phyloP scores from a whole-genome alignment of 2,329 filamentous ascomycete genomes.

The Cryphonectria radicalis region DNA sequence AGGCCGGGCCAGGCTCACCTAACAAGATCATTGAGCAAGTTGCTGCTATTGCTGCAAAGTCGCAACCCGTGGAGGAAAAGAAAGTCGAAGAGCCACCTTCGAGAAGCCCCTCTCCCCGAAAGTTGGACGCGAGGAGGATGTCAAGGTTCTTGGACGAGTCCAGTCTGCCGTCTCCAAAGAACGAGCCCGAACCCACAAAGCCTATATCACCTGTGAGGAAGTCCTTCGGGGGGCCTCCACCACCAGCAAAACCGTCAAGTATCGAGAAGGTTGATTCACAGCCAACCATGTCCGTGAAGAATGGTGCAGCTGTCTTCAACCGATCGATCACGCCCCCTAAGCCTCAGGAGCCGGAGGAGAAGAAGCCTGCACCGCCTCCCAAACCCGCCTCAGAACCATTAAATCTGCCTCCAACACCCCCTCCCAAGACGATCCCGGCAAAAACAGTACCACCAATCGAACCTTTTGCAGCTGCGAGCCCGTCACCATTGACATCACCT shows the following conservation, averaged over 20 bases:
- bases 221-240: conserved; percentile 51
- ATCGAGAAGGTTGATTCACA: conserved; percentile 37
- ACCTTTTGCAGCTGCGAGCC: conserved; percentile 9
- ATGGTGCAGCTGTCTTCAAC: conserved; percentile 41
- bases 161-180: conserved; percentile 35
- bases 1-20: conserved; percentile 34
- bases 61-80: conserved; percentile 34
- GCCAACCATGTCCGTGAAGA: conserved; percentile 44
- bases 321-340: conserved; percentile 33
- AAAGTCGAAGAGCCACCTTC: conserved; percentile 47
- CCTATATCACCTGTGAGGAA: conserved; percentile 44
- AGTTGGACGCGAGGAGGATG: conserved; percentile 62
- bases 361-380: conserved; percentile 17
- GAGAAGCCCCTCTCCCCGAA: conserved; percentile 52
- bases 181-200: conserved; percentile 36
- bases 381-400: conserved; percentile 29
- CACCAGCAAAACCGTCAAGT: conserved; percentile 32
- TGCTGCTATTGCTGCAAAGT: conserved; percentile 36
- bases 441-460: background rate
- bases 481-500: conserved; percentile 40
- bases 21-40: conserved; percentile 41
- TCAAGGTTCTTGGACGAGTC: conserved; percentile 60
- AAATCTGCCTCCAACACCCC: conserved; percentile 22
- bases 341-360: conserved; percentile 25
- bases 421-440: conserved; percentile 8